A percentile compares a stretch with the other conserved stretches of the same genome.
These are phyloP conservation scores for Ogataea pignaliae DNA, from an alignment of 805 yeast genomes.

Conservation along the genomic window DNA sequence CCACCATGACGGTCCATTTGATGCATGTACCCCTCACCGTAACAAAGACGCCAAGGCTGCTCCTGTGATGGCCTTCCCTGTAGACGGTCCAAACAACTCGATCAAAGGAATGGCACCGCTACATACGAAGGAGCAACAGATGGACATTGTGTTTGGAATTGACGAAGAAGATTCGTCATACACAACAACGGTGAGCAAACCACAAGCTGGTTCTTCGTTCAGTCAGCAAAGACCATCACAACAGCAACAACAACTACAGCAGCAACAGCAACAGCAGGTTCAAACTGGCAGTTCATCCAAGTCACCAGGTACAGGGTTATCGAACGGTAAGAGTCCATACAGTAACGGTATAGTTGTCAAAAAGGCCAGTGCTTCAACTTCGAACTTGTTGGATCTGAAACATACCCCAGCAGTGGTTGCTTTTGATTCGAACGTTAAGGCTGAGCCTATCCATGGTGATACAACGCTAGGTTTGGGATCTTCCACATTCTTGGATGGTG, in stretches of 20 bases:
- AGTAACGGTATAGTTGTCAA: conserved; percentile 29
- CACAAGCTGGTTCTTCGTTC: not conserved
- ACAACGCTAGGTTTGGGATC: conserved; percentile 87
- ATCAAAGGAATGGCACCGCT: conserved; percentile 63
- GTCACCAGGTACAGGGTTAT: not conserved
- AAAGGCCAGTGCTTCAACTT: conserved; percentile 22
- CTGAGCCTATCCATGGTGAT: conserved; percentile 78
- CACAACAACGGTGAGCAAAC: conserved; percentile 18
- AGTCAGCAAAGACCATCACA: not conserved
- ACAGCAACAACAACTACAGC: not conserved
- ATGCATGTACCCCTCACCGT: conserved; percentile 96
- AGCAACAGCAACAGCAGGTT: no score
- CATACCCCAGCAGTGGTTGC: conserved; percentile 50
- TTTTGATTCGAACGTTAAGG: conserved; percentile 67
- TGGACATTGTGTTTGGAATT: conserved; percentile 76
- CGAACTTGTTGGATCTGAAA: conserved; percentile 34
- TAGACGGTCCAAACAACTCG: conserved; percentile 88
- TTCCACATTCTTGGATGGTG: conserved; percentile 90
- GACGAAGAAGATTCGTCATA: conserved; percentile 43
- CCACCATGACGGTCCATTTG: conserved; percentile 99
- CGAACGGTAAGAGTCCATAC: conserved; percentile 22
- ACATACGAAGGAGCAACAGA: conserved; percentile 53
- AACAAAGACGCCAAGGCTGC: conserved; percentile 71
- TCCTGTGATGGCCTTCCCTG: conserved; percentile 94
- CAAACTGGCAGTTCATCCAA: not conserved